Percentiles rank a stretch among this genome's conserved stretches.
Conservation (phyloP, 805 yeast species). For the Debaryomyces castellii region DNA sequence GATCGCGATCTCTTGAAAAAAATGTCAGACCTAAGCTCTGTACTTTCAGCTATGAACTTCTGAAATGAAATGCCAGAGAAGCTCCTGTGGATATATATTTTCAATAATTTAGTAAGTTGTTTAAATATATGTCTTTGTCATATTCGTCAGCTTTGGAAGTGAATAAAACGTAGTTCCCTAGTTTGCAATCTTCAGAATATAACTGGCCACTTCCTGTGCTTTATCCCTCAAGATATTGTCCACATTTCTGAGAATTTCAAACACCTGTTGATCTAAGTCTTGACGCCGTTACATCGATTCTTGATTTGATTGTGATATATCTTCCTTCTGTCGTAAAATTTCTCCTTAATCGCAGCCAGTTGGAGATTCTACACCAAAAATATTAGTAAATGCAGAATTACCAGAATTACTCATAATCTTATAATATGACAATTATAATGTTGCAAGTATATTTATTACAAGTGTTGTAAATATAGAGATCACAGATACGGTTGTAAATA, state of each 20-base stretch:
- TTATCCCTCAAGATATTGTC: not conserved
- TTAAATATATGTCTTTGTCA: too few relatives aligned
- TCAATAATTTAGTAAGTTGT: not conserved
- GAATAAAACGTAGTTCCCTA: too few relatives aligned
- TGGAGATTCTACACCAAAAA: not conserved
- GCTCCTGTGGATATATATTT: not conserved
- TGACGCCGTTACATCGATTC: not conserved
- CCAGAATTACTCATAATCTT: not conserved
- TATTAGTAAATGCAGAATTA: not conserved
- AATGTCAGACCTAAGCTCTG: too few relatives aligned
- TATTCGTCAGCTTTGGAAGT: not conserved
- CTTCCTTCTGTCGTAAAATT: not conserved
- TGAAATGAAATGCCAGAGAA: too few relatives aligned
- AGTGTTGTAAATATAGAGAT: not conserved
- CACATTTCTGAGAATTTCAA: not conserved
- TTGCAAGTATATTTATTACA: not conserved
- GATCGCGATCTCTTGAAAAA: too few relatives aligned
- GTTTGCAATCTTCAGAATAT: too few relatives aligned
- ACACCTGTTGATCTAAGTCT: not conserved
- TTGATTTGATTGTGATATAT: not conserved
- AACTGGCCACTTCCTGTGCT: not conserved
- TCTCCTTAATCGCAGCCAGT: not conserved
- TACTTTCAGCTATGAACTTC: too few relatives aligned
- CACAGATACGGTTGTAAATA: too few relatives aligned
- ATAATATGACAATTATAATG: not conserved